A percentile compares a stretch with the other conserved stretches of the same genome.
Evolutionary conservation across 2,329 filamentous ascomycete species (phyloP).

Genomic region (Annulohypoxylon truncatum): DNA sequence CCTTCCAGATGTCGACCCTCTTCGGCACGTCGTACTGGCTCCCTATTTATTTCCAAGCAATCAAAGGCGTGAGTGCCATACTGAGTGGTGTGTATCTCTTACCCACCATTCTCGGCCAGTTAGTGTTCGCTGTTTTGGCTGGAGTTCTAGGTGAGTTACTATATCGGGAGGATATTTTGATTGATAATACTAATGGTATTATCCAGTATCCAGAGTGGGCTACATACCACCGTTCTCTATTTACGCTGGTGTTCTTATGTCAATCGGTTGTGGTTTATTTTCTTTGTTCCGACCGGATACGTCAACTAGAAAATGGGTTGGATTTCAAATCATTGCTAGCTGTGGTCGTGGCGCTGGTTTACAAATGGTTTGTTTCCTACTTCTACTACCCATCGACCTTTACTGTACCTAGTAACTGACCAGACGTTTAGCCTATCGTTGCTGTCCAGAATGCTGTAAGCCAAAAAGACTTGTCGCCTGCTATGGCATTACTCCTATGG

Average conservation of each 20-base stretch:
- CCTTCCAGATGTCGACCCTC: conserved; percentile 40
- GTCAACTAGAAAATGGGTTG: conserved; percentile 21
- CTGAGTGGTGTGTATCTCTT: conserved; percentile 40
- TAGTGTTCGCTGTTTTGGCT: conserved; percentile 45
- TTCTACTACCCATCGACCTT: neutral
- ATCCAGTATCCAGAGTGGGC: conserved; percentile 14
- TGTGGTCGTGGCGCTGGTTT: conserved; percentile 23
- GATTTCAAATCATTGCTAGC: conserved; percentile 25
- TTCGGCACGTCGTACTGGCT: conserved; percentile 55
- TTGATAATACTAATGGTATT: neutral
- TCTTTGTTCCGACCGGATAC: conserved; percentile 9
- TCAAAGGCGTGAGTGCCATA: conserved; percentile 23
- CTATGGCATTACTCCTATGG: conserved; percentile 27
- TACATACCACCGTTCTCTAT: conserved; percentile 18
- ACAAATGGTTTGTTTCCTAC: conserved; percentile 12
- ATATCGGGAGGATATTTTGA: neutral
- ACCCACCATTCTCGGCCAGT: conserved; percentile 35
- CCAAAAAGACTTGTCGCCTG: conserved; percentile 10
- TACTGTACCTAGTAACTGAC: neutral
- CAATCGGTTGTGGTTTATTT: conserved; percentile 19
- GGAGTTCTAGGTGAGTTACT: conserved; percentile 12
- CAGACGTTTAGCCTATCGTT: neutral
- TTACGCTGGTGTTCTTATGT: conserved; percentile 7
- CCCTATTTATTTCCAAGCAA: conserved; percentile 39
- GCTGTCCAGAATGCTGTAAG: conserved; percentile 12